Conservation (phyloP, 1,284 basidiomycete genomes). For the Abortiporus biennis region DNA sequence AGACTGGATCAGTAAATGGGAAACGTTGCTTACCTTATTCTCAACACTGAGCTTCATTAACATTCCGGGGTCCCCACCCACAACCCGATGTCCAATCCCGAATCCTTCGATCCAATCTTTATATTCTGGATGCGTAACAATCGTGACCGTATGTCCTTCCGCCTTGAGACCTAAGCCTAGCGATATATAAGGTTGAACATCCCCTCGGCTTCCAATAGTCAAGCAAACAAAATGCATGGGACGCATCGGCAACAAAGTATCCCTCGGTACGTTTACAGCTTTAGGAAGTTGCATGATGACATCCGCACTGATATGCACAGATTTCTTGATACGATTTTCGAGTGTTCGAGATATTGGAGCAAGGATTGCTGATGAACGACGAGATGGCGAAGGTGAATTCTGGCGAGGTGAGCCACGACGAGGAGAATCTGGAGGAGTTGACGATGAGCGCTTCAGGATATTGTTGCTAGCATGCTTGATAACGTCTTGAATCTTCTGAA, state of each 20-base stretch:
- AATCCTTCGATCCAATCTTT: slow-evolving; percentile 55
- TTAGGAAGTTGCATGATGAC: slow-evolving; percentile 30
- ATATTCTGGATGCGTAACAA: slow-evolving; percentile 63
- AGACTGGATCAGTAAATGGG: background rate
- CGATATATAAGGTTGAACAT: slow-evolving; percentile 50
- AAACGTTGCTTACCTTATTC: slow-evolving; percentile 39
- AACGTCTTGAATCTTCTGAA: slow-evolving; percentile 24
- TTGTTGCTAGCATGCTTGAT: too few relatives aligned
- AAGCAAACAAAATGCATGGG: slow-evolving; percentile 37
- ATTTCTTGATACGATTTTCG: slow-evolving; percentile 5
- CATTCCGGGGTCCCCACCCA: slow-evolving; percentile 77
- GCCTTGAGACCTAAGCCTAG: slow-evolving; percentile 38
- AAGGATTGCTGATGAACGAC: slow-evolving; percentile 27
- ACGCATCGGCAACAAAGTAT: slow-evolving; percentile 26
- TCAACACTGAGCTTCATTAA: slow-evolving; percentile 57
- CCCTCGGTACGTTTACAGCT: slow-evolving; percentile 40
- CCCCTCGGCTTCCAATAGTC: slow-evolving; percentile 46
- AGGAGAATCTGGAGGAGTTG: background rate
- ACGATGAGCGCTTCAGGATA: background rate
- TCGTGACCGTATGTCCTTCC: slow-evolving; percentile 50
- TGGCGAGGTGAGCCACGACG: background rate
- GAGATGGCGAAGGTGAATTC: background rate
- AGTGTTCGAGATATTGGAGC: slow-evolving; percentile 31
- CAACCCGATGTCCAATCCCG: slow-evolving; percentile 62
- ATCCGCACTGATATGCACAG: slow-evolving; percentile 9